Evolutionary conservation across 1,139 yeast species (phyloP).

Genomic region (Debaryomyces coudertii): DNA sequence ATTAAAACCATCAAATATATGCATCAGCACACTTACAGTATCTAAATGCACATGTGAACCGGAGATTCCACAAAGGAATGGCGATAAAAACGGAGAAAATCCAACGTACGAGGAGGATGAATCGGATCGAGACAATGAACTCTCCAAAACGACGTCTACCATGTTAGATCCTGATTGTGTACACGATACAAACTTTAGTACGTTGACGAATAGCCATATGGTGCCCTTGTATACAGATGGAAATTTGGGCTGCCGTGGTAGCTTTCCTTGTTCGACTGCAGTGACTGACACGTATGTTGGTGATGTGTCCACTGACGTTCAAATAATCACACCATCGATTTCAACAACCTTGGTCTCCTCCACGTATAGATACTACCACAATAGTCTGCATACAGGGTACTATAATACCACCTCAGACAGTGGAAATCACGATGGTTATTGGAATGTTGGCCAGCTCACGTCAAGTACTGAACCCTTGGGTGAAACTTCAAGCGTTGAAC

Average conservation of each 20-base stretch:
- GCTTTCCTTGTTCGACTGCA: too few relatives aligned
- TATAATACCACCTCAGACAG: not conserved
- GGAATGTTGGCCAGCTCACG: not conserved
- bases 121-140: not conserved
- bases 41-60: conserved; percentile 3
- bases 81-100: not conserved
- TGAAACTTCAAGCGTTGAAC: not conserved
- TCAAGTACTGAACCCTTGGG: not conserved
- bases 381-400: not conserved
- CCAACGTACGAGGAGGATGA: not conserved
- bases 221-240: not conserved
- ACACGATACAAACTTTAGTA: not conserved
- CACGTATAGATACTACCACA: not conserved
- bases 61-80: not conserved
- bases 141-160: not conserved
- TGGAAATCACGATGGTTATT: not conserved
- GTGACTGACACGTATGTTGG: not conserved
- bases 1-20: not conserved
- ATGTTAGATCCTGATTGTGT: not conserved
- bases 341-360: not conserved
- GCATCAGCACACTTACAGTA: not conserved
- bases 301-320: not conserved
- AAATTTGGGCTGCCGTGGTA: not conserved
- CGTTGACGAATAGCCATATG: not conserved
- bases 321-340: not conserved